These are phyloP conservation scores for Acacia concinna DNA, from an alignment of 331 rosid species.

Conservation along the genomic window DNA sequence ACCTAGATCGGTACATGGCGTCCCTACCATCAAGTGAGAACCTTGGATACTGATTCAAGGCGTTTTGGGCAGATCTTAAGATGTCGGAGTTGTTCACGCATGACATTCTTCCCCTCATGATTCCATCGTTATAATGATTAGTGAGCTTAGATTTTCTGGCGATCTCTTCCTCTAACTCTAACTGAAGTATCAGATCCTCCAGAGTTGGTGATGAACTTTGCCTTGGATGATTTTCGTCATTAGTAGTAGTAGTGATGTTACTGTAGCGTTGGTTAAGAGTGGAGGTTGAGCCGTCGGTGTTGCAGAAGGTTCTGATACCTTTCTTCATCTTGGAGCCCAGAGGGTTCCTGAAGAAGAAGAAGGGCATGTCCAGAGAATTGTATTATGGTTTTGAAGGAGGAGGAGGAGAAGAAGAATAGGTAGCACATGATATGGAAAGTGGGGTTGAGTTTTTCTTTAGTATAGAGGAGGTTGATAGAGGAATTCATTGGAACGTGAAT, in stretches of 20 bases:
- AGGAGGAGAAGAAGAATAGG: background rate
- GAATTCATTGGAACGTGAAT: conserved; percentile 46
- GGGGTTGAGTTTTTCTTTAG: conserved; percentile 38
- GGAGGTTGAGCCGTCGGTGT: conserved; percentile 48
- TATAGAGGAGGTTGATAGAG: conserved; percentile 14
- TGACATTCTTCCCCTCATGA: conserved; percentile 49
- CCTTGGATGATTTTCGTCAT: conserved; percentile 8
- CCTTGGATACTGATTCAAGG: conserved; percentile 69
- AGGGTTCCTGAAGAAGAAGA: conserved; percentile 56
- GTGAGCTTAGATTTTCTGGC: conserved; percentile 45
- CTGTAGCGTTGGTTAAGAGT: conserved; percentile 48
- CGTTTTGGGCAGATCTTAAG: conserved; percentile 61
- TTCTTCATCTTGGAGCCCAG: conserved; percentile 59
- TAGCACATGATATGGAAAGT: conserved; percentile 24
- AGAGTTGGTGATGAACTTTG: conserved; percentile 34
- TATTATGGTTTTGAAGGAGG: background rate
- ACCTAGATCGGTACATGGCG: conserved; percentile 61
- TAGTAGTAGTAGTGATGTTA: background rate
- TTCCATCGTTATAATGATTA: conserved; percentile 11
- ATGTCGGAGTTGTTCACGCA: conserved; percentile 59
- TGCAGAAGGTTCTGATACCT: conserved; percentile 51
- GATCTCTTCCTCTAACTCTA: conserved; percentile 60
- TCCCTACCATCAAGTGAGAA: conserved; percentile 75
- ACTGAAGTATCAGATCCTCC: conserved; percentile 56
- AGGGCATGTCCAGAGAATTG: conserved; percentile 41